Evolutionary conservation across 441 rosid species (phyloP).

Genomic region (Bruguiera hainesii): DNA sequence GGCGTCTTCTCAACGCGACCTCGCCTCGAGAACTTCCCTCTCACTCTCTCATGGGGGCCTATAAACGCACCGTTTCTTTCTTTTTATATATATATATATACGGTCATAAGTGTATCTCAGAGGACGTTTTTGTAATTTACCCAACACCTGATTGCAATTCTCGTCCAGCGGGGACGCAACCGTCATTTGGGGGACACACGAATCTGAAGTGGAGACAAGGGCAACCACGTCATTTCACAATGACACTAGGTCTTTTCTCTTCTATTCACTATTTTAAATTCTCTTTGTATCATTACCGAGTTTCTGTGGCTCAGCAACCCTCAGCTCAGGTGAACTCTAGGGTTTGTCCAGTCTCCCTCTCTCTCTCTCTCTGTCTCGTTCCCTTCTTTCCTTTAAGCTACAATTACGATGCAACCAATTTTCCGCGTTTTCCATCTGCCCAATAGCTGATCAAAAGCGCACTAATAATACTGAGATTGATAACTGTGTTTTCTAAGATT

Average conservation of each 20-base stretch:
- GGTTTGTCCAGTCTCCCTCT: constrained; percentile 3
- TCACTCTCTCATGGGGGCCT: background rate
- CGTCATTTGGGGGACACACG: background rate
- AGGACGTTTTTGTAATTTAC: too few relatives aligned
- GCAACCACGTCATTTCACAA: background rate
- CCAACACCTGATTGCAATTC: too few relatives aligned
- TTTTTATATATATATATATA: too few relatives aligned
- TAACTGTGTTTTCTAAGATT: background rate
- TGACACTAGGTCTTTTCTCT: background rate
- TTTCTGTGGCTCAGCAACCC: background rate
- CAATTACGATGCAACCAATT: background rate
- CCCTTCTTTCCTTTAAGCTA: background rate
- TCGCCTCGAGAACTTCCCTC: background rate
- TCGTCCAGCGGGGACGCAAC: background rate
- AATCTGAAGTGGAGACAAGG: background rate
- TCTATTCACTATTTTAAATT: too few relatives aligned
- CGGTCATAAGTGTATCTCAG: too few relatives aligned
- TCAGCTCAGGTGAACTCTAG: background rate
- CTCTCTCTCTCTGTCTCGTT: constrained; percentile 21
- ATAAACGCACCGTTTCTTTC: too few relatives aligned
- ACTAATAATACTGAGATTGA: background rate
- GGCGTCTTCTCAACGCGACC: background rate
- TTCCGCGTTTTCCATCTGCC: background rate
- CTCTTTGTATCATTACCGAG: too few relatives aligned
- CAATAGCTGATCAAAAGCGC: background rate